Evolutionary conservation across 306 rosid species (phyloP), one percentile per base, ranked within the genome.

Genomic region (Luffa aegyptiaca): DNA sequence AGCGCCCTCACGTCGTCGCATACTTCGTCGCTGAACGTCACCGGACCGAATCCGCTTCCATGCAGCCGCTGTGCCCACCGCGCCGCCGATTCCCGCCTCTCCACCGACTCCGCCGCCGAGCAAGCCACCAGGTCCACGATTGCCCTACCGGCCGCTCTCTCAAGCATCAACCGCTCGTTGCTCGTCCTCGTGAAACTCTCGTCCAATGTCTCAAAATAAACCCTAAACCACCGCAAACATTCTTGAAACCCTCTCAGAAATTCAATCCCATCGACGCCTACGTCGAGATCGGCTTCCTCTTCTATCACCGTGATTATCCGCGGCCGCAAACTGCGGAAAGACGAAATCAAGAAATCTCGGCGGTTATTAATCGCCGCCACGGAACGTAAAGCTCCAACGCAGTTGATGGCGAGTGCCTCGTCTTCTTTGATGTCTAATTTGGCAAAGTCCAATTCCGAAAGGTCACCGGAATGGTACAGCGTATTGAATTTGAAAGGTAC

Each of bases 181-280:
- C 94, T 95, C 3, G 97, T 91, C 85, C 82, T 44, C 17, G 89
- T 5, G 58, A 95, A 95, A 78, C 97, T 91, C 89, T 93, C 99
- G 2, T 95, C 98, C 85, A 95, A 72, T 6, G 94, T 88, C 58
- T 95, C 99, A 56, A 95, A 95, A 64, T 93, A 95, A 86, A 95
- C 94, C 97, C 97, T 91, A 90, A 93, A 95, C 99, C 99, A 95
- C 39, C 97, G 82, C 84, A 95, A 82, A 58, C 97, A 95, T 64
- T 95, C 99, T 31, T 90, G 86, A 59, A 95, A 89, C 0, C 99
- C 97, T 3, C 70, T 89, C 36, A 91, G 88, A 31, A 95, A 95
- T 61, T 91, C 97, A 55, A 78, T 16, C 55, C 99, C 99, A 3
- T 95, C 98, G 17, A 75, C 80, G 0, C 99, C 99, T 3, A 93